Evolutionary conservation across 1,284 basidiomycete species (phyloP).

Genomic region (Volvariella surrecta): DNA sequence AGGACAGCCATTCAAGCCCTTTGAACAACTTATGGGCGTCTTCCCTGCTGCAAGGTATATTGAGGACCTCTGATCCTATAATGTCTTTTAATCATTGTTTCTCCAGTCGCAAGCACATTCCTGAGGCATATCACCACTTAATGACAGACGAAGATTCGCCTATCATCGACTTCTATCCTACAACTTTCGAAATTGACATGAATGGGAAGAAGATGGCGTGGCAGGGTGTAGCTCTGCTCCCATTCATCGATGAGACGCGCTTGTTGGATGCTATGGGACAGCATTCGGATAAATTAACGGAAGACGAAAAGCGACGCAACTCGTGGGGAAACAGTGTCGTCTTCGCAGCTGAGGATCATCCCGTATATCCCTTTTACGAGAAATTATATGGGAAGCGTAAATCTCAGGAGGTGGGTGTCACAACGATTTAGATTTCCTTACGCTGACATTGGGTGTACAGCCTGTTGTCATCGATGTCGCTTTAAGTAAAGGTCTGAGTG

Average conservation of each 20-base stretch:
- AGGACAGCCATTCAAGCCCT: constrained; percentile 92
- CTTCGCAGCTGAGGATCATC: constrained; percentile 81
- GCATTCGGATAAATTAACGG: constrained; percentile 65
- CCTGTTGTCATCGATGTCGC: constrained; percentile 62
- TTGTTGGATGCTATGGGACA: constrained; percentile 78
- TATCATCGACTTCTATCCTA: constrained; percentile 95
- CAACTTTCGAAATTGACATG: constrained; percentile 96
- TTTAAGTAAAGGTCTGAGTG: constrained; percentile 74
- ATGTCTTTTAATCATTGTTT: constrained; percentile 11
- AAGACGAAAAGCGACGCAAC: constrained; percentile 83
- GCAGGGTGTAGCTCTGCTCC: constrained; percentile 96
- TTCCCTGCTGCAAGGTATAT: constrained; percentile 87
- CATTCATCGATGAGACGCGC: constrained; percentile 90
- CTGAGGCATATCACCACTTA: constrained; percentile 76
- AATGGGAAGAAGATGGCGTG: constrained; percentile 99
- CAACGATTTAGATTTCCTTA: constrained; percentile 9
- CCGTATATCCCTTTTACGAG: constrained; percentile 82
- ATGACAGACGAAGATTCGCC: constrained; percentile 88
- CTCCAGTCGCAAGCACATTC: constrained; percentile 80
- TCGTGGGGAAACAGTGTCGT: constrained; percentile 80
- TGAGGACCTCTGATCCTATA: neutral
- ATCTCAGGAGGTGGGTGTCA: constrained; percentile 58
- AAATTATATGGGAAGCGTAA: constrained; percentile 87
- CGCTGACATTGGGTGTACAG: no score
- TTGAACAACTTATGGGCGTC: constrained; percentile 97